A percentile compares a stretch with the other conserved stretches of the same genome.
phyloP scores from a whole-genome alignment of 345 rosid species.

The Lepidium africanum region DNA sequence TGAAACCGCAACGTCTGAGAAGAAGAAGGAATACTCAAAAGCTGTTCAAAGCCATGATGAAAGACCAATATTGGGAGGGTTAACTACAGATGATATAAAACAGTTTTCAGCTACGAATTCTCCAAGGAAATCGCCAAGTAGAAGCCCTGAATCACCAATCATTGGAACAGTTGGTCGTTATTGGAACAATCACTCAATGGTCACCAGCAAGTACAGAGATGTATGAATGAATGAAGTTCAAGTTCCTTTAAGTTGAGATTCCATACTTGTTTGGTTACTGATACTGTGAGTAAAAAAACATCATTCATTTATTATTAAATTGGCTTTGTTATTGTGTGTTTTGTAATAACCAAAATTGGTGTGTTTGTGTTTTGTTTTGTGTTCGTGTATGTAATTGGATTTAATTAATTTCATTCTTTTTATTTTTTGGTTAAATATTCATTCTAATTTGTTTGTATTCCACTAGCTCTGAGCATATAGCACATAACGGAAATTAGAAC shows the following conservation, averaged over 20 bases:
- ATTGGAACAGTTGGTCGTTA: slow-evolving; percentile 80
- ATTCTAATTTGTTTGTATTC: slow-evolving; percentile 8
- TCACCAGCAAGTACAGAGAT: slow-evolving; percentile 54
- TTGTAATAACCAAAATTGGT: not conserved
- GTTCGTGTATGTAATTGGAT: not conserved
- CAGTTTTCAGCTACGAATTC: slow-evolving; percentile 64
- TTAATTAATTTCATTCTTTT: not conserved
- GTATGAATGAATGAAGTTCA: slow-evolving; percentile 27
- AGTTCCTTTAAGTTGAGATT: no score
- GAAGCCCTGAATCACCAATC: slow-evolving; percentile 71
- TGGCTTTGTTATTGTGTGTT: slow-evolving; percentile 5
- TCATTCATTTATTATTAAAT: not conserved
- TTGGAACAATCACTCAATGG: slow-evolving; percentile 45
- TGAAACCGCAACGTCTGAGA: slow-evolving; percentile 27
- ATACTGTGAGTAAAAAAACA: not conserved
- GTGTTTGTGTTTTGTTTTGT: not conserved
- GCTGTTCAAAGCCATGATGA: slow-evolving; percentile 55
- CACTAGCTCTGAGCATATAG: not conserved
- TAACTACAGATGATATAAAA: slow-evolving; percentile 72
- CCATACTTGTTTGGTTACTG: not conserved
- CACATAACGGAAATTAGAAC: no score
- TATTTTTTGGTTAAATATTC: not conserved
- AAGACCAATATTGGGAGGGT: slow-evolving; percentile 73
- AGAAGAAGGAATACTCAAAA: slow-evolving; percentile 39
- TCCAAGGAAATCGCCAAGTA: slow-evolving; percentile 69